These are phyloP conservation scores for Zymoseptoria ardabiliae DNA, from an alignment of 2,329 filamentous ascomycete species.

Conservation along the genomic window DNA sequence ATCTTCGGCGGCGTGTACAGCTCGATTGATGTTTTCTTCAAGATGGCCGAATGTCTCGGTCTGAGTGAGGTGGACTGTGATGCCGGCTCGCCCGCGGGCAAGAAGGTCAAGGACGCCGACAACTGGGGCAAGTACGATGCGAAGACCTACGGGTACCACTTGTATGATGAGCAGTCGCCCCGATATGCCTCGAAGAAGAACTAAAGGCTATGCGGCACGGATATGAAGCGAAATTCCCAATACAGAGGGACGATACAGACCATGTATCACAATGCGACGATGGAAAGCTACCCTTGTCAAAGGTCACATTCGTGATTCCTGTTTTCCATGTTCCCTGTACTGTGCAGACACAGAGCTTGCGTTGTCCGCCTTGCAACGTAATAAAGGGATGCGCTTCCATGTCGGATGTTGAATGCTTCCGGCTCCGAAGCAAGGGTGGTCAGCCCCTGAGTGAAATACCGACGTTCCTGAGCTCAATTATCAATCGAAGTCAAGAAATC, in stretches of 20 bases:
- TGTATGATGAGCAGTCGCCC: slow-evolving; percentile 15
- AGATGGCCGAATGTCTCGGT: slow-evolving; percentile 62
- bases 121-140: slow-evolving; percentile 15
- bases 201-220: neutral
- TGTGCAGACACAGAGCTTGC: no score
- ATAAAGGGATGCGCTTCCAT: no score
- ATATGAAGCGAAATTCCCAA: neutral
- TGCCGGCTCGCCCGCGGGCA: slow-evolving; percentile 2
- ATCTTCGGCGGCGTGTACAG: slow-evolving; percentile 63
- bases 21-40: slow-evolving; percentile 68
- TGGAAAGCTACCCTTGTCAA: neutral
- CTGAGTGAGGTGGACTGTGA: slow-evolving; percentile 28
- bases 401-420: no score
- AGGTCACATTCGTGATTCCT: neutral
- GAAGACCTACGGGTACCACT: slow-evolving; percentile 11
- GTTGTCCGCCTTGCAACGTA: no score
- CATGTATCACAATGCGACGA: neutral
- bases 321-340: neutral
- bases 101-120: slow-evolving; percentile 6
- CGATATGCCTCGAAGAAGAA: slow-evolving; percentile 12
- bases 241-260: neutral
- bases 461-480: no score
- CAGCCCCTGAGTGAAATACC: no score
- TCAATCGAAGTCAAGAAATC: no score
- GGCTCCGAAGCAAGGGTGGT: no score